These are phyloP conservation scores for Suillus discolor DNA, from an alignment of 768 basidiomycete genomes.

Conservation along the genomic window DNA sequence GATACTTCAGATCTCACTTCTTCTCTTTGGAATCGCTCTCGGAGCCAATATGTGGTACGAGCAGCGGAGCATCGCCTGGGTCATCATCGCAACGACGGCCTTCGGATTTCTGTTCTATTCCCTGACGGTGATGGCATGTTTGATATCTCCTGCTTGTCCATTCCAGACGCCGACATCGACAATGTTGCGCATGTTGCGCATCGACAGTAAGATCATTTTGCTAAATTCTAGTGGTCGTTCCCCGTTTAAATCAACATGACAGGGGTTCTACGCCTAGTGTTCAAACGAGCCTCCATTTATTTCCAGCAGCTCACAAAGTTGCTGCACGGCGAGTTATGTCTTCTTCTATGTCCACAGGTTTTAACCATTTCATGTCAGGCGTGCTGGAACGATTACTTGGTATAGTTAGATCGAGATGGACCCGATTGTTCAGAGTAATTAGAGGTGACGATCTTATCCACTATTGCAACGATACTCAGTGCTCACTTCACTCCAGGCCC, in stretches of 20 bases:
- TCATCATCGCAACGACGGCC: not conserved
- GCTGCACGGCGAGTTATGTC: not conserved
- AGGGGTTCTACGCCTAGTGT: not conserved
- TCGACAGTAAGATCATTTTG: not conserved
- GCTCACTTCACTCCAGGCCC: not conserved
- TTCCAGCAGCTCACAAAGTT: not conserved
- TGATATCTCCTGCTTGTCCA: constrained; percentile 3
- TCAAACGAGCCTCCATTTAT: not conserved
- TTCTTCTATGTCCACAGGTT: not conserved
- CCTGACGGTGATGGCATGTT: constrained; percentile 2
- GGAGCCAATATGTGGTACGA: constrained; percentile 2
- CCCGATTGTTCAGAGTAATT: not conserved
- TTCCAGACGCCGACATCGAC: constrained; percentile 9
- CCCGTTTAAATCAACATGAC: not conserved
- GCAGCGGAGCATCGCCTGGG: not conserved
- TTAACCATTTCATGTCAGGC: not conserved
- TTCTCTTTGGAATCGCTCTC: constrained; percentile 16
- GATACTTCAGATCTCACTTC: constrained; percentile 14
- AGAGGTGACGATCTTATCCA: not conserved
- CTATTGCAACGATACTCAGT: not conserved
- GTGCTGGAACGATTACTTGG: not conserved
- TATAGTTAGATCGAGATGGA: not conserved
- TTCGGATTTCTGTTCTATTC: constrained; percentile 4
- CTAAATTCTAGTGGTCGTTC: not conserved
- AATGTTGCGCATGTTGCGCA: not conserved